A percentile compares a stretch with the other conserved stretches of the same genome.
phyloP scores from a whole-genome alignment of 176 grass and related monocot genomes.

The Aegilops umbellulata region DNA sequence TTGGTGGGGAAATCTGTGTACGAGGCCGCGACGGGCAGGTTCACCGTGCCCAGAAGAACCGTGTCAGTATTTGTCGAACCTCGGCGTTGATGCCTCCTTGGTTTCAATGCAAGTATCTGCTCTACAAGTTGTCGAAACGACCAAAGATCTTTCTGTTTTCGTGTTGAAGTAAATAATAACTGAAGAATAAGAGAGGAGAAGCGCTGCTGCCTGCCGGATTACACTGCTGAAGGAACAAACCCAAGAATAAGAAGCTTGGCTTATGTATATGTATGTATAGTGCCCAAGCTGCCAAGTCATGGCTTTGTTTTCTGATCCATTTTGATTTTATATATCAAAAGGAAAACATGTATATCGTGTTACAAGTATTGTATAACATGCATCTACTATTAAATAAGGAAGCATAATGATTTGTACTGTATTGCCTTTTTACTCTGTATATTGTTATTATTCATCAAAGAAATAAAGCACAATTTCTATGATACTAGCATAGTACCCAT shows the following conservation, averaged over 20 bases:
- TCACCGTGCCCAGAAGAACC: slow-evolving; percentile 65
- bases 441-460: neutral
- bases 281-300: neutral
- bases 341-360: no score
- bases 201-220: neutral
- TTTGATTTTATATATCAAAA: neutral
- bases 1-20: slow-evolving; percentile 56
- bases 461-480: neutral
- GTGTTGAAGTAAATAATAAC: neutral
- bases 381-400: neutral
- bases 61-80: slow-evolving; percentile 61
- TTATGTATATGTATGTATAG: neutral
- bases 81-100: neutral
- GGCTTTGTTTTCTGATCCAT: neutral
- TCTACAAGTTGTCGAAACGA: neutral
- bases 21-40: slow-evolving; percentile 30
- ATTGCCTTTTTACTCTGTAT: neutral
- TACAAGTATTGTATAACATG: neutral
- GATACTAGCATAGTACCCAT: no score
- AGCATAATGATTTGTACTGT: neutral
- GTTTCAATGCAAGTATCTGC: neutral
- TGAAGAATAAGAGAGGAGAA: neutral
- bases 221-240: neutral
- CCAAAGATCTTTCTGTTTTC: neutral
- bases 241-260: neutral